Conservation (phyloP, 2,329 filamentous ascomycete genomes). For the Epichloe hybrida region DNA sequence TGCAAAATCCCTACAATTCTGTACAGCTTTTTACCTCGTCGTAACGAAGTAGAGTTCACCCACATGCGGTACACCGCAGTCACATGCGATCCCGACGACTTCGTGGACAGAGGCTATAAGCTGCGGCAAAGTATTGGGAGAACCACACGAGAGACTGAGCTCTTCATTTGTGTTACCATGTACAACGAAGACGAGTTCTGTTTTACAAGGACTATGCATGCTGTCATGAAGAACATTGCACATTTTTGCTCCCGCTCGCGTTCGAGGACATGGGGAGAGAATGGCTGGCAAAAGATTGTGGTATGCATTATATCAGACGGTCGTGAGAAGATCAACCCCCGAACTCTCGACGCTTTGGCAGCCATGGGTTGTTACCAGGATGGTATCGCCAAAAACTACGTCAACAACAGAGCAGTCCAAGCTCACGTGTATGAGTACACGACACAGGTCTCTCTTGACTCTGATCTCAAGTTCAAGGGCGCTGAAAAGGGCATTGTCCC, state of each 20-base stretch:
- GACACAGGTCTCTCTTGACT: slow-evolving; percentile 89
- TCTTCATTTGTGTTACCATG: slow-evolving; percentile 97
- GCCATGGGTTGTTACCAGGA: slow-evolving; percentile 98
- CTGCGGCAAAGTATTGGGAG: slow-evolving; percentile 79
- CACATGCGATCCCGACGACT: slow-evolving; percentile 95
- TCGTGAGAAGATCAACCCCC: slow-evolving; percentile 74
- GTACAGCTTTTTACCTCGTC: slow-evolving; percentile 87
- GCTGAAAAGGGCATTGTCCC: slow-evolving; percentile 98
- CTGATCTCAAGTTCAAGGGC: slow-evolving; percentile 95
- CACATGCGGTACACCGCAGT: slow-evolving; percentile 98
- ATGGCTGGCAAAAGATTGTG: slow-evolving; percentile 98
- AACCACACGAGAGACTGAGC: slow-evolving; percentile 77
- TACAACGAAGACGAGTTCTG: slow-evolving; percentile 97
- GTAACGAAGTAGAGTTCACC: slow-evolving; percentile 91
- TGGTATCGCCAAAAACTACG: slow-evolving; percentile 95
- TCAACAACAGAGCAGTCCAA: slow-evolving; percentile 90
- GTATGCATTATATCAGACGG: slow-evolving; percentile 95
- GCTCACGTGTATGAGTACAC: slow-evolving; percentile 99
- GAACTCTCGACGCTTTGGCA: slow-evolving; percentile 85
- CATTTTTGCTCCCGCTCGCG: slow-evolving; percentile 90
- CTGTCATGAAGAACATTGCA: slow-evolving; percentile 94
- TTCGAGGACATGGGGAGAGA: slow-evolving; percentile 90
- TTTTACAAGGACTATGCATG: slow-evolving; percentile 96
- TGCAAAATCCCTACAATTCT: slow-evolving; percentile 98
- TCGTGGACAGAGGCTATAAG: slow-evolving; percentile 77